These are phyloP conservation scores for Plasmodium billcollinsi DNA, from an alignment of 169 alveolate species.

Conservation along the genomic window DNA sequence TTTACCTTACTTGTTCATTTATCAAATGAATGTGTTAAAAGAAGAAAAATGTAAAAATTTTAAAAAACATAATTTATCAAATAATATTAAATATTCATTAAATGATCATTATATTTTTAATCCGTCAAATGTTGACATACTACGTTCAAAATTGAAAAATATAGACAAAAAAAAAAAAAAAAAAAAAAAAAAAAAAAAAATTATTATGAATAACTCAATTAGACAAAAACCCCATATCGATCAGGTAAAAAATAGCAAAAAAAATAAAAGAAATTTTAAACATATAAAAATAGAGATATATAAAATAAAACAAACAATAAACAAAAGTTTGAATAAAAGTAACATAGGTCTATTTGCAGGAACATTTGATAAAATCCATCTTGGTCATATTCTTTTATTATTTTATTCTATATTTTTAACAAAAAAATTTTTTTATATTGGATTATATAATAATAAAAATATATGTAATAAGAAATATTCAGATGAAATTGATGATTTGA, in stretches of 20 bases:
- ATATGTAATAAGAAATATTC: slow-evolving; percentile 57
- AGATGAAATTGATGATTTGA: slow-evolving; percentile 73
- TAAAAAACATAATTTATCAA: no score
- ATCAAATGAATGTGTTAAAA: slow-evolving; percentile 19
- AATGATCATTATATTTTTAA: no score
- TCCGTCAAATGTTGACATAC: no score
- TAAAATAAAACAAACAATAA: slow-evolving; percentile 55
- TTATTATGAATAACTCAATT: neutral
- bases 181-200: neutral
- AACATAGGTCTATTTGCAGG: slow-evolving; percentile 75
- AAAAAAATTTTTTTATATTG: slow-evolving; percentile 52
- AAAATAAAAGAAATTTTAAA: neutral
- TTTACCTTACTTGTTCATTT: slow-evolving; percentile 10
- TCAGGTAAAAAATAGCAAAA: neutral
- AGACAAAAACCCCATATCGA: neutral
- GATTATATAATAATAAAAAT: slow-evolving; percentile 72
- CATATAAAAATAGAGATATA: slow-evolving; percentile 34
- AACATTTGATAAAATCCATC: slow-evolving; percentile 69
- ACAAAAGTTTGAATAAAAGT: slow-evolving; percentile 43
- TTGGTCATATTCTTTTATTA: slow-evolving; percentile 58
- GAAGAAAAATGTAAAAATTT: no score
- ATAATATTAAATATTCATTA: no score
- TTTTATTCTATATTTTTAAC: slow-evolving; percentile 63
- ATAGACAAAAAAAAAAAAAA: neutral
- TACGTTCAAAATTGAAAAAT: neutral